Percentiles rank a stretch among this genome's conserved stretches.
phyloP scores from a whole-genome alignment of 2,329 filamentous ascomycete species.

The Thelonectria olida region DNA sequence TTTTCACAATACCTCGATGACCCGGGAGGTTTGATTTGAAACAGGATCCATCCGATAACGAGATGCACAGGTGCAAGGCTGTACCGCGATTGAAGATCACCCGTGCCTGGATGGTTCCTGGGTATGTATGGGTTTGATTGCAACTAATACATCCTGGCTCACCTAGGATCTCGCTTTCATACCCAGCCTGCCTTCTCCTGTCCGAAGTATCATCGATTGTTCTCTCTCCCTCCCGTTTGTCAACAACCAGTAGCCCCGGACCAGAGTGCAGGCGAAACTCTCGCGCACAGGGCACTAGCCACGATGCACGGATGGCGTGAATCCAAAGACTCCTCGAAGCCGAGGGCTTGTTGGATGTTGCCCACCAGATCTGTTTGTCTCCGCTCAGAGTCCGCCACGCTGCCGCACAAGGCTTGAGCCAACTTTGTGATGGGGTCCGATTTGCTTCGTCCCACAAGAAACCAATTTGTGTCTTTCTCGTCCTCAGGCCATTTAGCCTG shows the following conservation, averaged over 20 bases:
- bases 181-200: neutral
- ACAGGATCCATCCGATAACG: neutral
- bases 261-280: slow-evolving; percentile 17
- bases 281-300: slow-evolving; percentile 22
- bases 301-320: slow-evolving; percentile 29
- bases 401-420: slow-evolving; percentile 29
- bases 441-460: slow-evolving; percentile 15
- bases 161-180: slow-evolving; percentile 7
- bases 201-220: slow-evolving; percentile 4
- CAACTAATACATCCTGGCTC: slow-evolving; percentile 14
- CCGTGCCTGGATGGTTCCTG: slow-evolving; percentile 10
- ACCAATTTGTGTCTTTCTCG: slow-evolving; percentile 6
- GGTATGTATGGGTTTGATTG: slow-evolving; percentile 10
- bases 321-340: slow-evolving; percentile 30
- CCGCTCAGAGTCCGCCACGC: slow-evolving; percentile 10
- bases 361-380: slow-evolving; percentile 32
- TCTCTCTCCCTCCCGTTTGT: slow-evolving; percentile 16
- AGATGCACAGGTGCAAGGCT: neutral
- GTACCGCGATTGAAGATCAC: slow-evolving; percentile 3
- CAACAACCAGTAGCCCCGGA: neutral
- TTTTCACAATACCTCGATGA: neutral
- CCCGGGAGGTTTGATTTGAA: slow-evolving; percentile 3
- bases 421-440: slow-evolving; percentile 22
- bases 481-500: slow-evolving; percentile 24
- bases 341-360: slow-evolving; percentile 16